Base-by-base conservation (phyloP, 352 stramenopile genomes). In the Blastocystis sp. region DNA sequence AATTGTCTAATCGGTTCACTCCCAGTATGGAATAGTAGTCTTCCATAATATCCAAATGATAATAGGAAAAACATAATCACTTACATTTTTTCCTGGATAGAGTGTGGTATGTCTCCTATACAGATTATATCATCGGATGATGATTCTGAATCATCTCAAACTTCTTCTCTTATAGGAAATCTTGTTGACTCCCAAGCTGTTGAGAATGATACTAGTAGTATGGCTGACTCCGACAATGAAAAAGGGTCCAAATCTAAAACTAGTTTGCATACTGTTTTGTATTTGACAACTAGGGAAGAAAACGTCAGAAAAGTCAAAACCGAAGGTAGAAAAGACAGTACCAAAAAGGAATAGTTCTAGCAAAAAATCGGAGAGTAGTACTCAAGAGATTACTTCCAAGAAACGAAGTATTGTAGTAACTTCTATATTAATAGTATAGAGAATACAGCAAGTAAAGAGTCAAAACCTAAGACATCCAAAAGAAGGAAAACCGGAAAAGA, bases 21-120 rank as follows among this genome's bases (percentile, higher is more conserved):
- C 76, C 76, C n/a, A 88, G 56, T 75, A 88, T 78, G 9, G 37
- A 18, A 24, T 88, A 88, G 39, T 88, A 88, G 24, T 68, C 55
- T 34, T 88, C 47, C 47, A 87, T 34, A 43, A 8, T 24, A 37
- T 45, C 26, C 26, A 0, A 9, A 43, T 53, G 64, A 18, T 30
- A 75, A 43, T 50, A 53, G 41, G 7, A 53, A 37, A 39, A n/a
- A 39, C 16, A 45, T 75, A 11, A 43, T 56, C 68, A 79, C 7
- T 56, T 56, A 11, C n/a, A 34, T 34, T 34, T 34, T 59, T 59
- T 59, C 20, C 50, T 59, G 2, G 50, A 59, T n/a, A 59, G 2
- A 59, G 50, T 59, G 30, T 34, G 30, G 30, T 34, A 34, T 34
- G 30, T 34, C 30, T 34, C 30, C 30, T 34, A 34, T 34, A 34